Percentiles rank a stretch among this genome's conserved stretches.
phyloP scores from a whole-genome alignment of 1,284 basidiomycete genomes.

The Athelia psychrophila region DNA sequence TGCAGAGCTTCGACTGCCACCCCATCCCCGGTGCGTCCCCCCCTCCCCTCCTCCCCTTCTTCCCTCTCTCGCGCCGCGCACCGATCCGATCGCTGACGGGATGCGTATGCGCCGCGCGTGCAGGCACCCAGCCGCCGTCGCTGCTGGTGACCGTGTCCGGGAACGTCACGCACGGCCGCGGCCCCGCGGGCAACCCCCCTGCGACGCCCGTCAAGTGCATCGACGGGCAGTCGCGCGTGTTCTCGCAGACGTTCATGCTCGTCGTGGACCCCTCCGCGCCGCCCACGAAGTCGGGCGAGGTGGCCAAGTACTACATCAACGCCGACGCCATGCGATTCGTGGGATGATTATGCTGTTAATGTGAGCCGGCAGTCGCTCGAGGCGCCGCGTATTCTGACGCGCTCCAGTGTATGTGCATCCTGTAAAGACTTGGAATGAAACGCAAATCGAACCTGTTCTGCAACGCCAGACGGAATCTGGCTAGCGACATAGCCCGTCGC shows the following conservation, averaged over 20 bases:
- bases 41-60: too few species aligned
- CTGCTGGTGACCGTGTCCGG: constrained; percentile 76
- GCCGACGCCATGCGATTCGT: constrained; percentile 78
- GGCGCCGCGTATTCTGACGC: too few species aligned
- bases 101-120: background rate
- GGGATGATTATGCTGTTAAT: constrained; percentile 39
- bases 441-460: too few species aligned
- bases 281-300: constrained; percentile 61
- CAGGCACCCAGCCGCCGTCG: constrained; percentile 75
- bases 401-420: too few species aligned
- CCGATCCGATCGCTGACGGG: background rate
- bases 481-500: too few species aligned
- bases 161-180: constrained; percentile 70
- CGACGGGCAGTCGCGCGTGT: constrained; percentile 79
- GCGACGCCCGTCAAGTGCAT: constrained; percentile 48
- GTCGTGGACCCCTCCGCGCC: constrained; percentile 68
- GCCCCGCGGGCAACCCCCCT: constrained; percentile 52
- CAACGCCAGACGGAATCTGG: too few species aligned
- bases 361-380: too few species aligned
- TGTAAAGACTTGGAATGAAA: too few species aligned
- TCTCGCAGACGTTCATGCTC: constrained; percentile 84
- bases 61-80: background rate
- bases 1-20: constrained; percentile 85
- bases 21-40: constrained; percentile 70
- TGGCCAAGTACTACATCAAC: constrained; percentile 77